These are phyloP conservation scores for Datisca glomerata DNA, from an alignment of 306 rosid species.

Conservation along the genomic window DNA sequence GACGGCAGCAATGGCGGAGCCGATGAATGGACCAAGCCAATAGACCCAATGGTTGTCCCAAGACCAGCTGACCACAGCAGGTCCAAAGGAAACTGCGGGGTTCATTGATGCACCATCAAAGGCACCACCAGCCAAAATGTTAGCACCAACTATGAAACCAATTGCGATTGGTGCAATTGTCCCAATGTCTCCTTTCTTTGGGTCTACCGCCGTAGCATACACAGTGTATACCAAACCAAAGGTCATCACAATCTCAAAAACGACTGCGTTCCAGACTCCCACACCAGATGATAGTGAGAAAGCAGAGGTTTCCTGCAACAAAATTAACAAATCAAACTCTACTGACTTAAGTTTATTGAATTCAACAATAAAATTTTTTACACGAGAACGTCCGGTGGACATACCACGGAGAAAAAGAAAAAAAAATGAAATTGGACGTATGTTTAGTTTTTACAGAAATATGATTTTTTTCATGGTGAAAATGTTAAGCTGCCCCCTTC, in stretches of 20 bases:
- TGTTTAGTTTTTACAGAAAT: too few species aligned
- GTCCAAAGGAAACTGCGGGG: slow-evolving; percentile 64
- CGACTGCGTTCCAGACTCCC: slow-evolving; percentile 44
- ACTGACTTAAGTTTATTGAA: not conserved
- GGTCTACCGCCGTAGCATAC: slow-evolving; percentile 59
- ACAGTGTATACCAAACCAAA: slow-evolving; percentile 67
- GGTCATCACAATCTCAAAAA: slow-evolving; percentile 63
- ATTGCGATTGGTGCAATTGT: slow-evolving; percentile 51
- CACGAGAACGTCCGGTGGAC: too few species aligned
- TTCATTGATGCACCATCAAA: slow-evolving; percentile 66
- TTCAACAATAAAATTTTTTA: not conserved
- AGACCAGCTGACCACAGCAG: slow-evolving; percentile 56
- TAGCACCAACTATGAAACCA: slow-evolving; percentile 73
- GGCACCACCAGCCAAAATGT: slow-evolving; percentile 57
- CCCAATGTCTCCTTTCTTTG: slow-evolving; percentile 50
- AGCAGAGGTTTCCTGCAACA: slow-evolving; percentile 34
- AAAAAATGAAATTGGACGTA: too few species aligned
- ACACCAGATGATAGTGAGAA: slow-evolving; percentile 41
- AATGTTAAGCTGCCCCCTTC: too few species aligned
- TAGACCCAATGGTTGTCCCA: slow-evolving; percentile 59
- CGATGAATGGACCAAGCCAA: slow-evolving; percentile 63
- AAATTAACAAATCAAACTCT: not conserved
- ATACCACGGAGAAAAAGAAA: too few species aligned
- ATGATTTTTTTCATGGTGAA: too few species aligned
- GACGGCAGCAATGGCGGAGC: slow-evolving; percentile 46